phyloP scores from a whole-genome alignment of 306 rosid species.

The Cucurbita ficifolia region DNA sequence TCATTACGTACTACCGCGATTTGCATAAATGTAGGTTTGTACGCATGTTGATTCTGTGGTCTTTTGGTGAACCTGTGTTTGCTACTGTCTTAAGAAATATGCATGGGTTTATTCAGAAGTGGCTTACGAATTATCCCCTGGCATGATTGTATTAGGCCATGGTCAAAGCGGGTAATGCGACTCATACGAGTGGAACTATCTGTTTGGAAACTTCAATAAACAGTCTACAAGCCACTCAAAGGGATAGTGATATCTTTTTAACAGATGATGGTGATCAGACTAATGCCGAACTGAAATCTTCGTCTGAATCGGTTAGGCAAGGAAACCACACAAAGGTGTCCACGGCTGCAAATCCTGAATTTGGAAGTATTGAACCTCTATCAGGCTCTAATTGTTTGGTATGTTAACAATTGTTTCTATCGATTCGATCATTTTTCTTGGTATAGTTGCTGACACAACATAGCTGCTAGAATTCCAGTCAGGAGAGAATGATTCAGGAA shows the following conservation, averaged over 20 bases:
- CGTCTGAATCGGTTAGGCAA: slow-evolving; percentile 9
- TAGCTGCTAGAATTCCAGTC: slow-evolving; percentile 33
- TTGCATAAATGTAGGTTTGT: not conserved
- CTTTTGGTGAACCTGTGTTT: not conserved
- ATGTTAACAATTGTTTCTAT: slow-evolving; percentile 10
- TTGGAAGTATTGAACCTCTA: slow-evolving; percentile 5
- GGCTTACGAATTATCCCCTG: not conserved
- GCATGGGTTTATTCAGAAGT: not conserved
- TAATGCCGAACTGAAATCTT: slow-evolving; percentile 13
- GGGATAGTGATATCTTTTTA: slow-evolving; percentile 3
- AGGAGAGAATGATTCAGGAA: slow-evolving; percentile 14
- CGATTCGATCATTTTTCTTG: not conserved
- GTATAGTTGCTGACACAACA: slow-evolving; percentile 12
- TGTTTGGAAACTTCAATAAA: slow-evolving; percentile 10
- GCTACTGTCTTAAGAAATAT: not conserved
- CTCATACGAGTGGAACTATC: slow-evolving; percentile 13
- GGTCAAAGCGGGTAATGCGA: slow-evolving; percentile 17
- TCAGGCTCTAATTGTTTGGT: slow-evolving; percentile 17
- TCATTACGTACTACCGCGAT: not conserved
- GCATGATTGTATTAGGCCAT: not conserved
- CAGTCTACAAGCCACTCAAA: slow-evolving; percentile 14
- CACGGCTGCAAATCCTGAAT: slow-evolving; percentile 15
- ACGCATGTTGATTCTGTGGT: not conserved
- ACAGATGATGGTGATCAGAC: slow-evolving; percentile 18
- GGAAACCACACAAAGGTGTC: slow-evolving; percentile 20